Base-by-base conservation (phyloP, 2,329 filamentous ascomycete genomes). In the Colletotrichum spaethianum region DNA sequence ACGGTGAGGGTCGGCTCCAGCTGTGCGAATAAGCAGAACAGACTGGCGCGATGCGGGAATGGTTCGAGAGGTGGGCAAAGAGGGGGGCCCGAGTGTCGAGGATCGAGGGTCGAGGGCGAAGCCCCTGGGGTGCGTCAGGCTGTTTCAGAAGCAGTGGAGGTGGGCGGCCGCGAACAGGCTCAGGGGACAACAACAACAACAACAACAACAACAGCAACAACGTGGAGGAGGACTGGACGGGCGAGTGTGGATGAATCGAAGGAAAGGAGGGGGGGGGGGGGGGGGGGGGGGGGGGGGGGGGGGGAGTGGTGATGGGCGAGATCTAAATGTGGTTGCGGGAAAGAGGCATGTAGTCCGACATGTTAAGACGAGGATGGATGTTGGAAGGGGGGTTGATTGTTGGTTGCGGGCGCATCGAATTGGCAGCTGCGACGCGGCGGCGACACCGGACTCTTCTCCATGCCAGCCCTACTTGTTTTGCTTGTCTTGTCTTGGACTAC, bases 41-140 rank as follows among this genome's bases (percentile, higher is more conserved):
- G 67, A n/a, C 26, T 48, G 61, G 61, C 42, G 64, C 59, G 63
- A 63, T 73, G 56, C 36, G 61, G 65, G 65, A 59, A 62, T 70
- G 64, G 67, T 48, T 60, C 16, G 59, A 59, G n/a, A 71, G 62
- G 73, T 48, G 64, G 63, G 67, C 64, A 65, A 68, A 46, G 56
- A 66, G 66, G 44, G 65, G 53, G 67, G 56, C 75, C 78, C 76
- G 77, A 79, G 75, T 72, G 74, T 75, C 74, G 63, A 71, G 74
- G 74, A 67, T 63, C 74, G 75, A 75, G 66, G 68, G 59, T 62
- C 62, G 67, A 71, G 31, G 67, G 63, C 53, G 63, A 68, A 72
- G 57, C 77, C 78, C 78, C 76, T 77, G 75, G 72, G 72, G 75
- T 82, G 81, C 80, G 78, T 82, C 82, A 82, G 78, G 74, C 62